Percentiles rank a stretch among this genome's conserved stretches.
These are phyloP conservation scores for Seminavis robusta DNA, from an alignment of 108 stramenopile species.

Conservation along the genomic window DNA sequence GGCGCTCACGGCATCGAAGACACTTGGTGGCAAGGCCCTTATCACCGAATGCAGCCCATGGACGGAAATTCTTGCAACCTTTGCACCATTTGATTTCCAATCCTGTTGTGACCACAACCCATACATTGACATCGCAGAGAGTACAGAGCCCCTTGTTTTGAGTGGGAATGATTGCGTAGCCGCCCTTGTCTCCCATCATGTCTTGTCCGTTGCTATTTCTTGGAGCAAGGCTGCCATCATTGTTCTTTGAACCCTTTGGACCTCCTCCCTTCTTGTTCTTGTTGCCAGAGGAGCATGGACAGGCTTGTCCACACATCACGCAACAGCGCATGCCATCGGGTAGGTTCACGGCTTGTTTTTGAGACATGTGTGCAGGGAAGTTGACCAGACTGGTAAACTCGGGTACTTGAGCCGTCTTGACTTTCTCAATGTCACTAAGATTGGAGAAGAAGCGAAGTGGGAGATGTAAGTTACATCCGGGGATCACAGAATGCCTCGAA, in stretches of 20 bases:
- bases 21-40: slow-evolving; percentile 91
- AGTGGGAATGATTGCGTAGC: slow-evolving; percentile 69
- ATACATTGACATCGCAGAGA: slow-evolving; percentile 85
- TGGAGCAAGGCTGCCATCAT: slow-evolving; percentile 22
- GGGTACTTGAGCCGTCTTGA: slow-evolving; percentile 66
- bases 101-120: slow-evolving; percentile 70
- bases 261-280: slow-evolving; percentile 46
- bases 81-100: slow-evolving; percentile 93
- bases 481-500: neutral
- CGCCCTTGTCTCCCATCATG: slow-evolving; percentile 24
- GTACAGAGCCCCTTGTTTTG: slow-evolving; percentile 93
- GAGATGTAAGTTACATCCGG: neutral
- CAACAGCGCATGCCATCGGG: slow-evolving; percentile 87
- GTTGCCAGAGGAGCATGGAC: slow-evolving; percentile 56
- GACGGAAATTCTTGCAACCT: slow-evolving; percentile 90
- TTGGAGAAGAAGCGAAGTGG: neutral
- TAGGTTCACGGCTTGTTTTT: slow-evolving; percentile 72
- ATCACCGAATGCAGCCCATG: slow-evolving; percentile 88
- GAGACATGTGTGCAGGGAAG: slow-evolving; percentile 86
- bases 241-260: slow-evolving; percentile 9
- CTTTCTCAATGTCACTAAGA: slow-evolving; percentile 60
- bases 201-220: slow-evolving; percentile 22
- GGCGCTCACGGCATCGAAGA: slow-evolving; percentile 80
- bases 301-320: slow-evolving; percentile 88
- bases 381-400: slow-evolving; percentile 86